Conservation (phyloP, 139 green algal genomes). For the Yamagishiella unicocca region DNA sequence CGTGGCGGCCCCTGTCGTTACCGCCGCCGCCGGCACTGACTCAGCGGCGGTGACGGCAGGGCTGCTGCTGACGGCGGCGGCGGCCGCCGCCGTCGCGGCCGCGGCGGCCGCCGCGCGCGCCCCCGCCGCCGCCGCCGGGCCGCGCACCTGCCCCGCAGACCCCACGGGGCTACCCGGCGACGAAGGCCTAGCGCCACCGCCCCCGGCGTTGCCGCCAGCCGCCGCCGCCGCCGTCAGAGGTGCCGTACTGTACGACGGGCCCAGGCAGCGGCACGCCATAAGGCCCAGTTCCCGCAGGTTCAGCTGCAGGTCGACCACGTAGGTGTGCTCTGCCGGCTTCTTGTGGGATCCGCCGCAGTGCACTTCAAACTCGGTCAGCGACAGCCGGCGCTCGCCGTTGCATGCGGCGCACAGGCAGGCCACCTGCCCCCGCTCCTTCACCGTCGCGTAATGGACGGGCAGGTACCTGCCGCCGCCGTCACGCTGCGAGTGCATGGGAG, state of each 20-base stretch:
- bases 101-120: neutral
- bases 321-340: conserved; percentile 45
- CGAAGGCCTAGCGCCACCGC: neutral
- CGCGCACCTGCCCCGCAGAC: neutral
- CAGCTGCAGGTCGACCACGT: neutral
- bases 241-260: neutral
- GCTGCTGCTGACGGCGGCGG: neutral
- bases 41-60: no score
- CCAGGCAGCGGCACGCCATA: conserved; percentile 44
- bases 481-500: neutral
- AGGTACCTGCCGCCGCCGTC: neutral
- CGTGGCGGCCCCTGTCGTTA: neutral
- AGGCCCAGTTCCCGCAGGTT: conserved; percentile 8
- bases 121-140: neutral
- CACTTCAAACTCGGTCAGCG: conserved; percentile 44
- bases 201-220: neutral
- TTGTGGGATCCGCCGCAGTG: conserved; percentile 40
- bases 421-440: neutral
- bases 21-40: neutral
- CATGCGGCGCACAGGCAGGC: conserved; percentile 8
- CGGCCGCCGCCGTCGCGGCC: neutral
- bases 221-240: neutral
- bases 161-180: neutral
- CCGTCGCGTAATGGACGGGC: neutral
- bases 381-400: neutral